Conservation (phyloP, 441 rosid species). For the Erodium moschatum region DNA sequence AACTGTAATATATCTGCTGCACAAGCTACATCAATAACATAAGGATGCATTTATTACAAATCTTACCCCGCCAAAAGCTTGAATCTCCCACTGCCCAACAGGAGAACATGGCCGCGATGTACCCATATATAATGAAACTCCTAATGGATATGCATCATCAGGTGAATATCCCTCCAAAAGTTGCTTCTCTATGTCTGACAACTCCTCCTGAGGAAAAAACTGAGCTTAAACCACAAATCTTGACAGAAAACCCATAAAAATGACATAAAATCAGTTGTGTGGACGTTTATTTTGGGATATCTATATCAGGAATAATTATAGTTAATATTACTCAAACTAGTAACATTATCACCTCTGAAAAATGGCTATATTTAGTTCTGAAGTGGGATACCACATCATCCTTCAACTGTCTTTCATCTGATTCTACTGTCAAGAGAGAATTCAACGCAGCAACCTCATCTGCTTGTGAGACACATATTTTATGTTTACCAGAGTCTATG, state of each 20-base stretch:
- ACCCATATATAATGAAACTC: conserved; percentile 66
- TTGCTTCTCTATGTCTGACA: conserved; percentile 47
- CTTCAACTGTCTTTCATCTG: conserved; percentile 47
- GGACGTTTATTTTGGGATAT: too few species aligned
- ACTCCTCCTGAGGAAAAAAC: conserved; percentile 45
- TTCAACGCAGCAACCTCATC: conserved; percentile 48
- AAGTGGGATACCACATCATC: conserved; percentile 52
- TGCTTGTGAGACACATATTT: conserved; percentile 51
- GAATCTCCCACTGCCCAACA: conserved; percentile 45
- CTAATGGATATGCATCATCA: conserved; percentile 73
- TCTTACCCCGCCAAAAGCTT: conserved; percentile 61
- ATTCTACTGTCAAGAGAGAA: conserved; percentile 35
- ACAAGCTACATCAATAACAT: conserved; percentile 13
- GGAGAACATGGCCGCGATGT: conserved; percentile 81
- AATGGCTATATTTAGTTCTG: conserved; percentile 35
- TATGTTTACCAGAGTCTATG: conserved; percentile 28
- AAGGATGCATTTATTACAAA: conserved; percentile 13
- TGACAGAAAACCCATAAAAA: neutral
- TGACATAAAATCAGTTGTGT: neutral
- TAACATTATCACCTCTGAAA: conserved; percentile 51
- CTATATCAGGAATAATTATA: neutral
- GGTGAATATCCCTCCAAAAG: conserved; percentile 56
- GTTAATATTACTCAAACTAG: neutral
- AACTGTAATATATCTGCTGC: neutral
- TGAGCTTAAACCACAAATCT: neutral